Base-by-base conservation (phyloP, 2,329 filamentous ascomycete genomes). In the Ophiostoma triangulosporum region DNA sequence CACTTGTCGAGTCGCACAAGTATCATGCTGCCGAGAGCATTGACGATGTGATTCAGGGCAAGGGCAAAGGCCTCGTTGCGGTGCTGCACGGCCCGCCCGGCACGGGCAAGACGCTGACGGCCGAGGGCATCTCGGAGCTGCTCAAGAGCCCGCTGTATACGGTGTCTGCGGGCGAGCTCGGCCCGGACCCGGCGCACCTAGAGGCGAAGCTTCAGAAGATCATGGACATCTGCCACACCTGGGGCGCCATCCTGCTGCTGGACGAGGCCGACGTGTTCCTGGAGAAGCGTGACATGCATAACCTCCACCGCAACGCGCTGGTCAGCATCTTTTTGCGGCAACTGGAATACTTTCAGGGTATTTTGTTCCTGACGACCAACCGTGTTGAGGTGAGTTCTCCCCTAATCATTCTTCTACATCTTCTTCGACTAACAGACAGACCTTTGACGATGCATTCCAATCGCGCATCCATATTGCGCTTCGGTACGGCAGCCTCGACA, bases 301-400 rank as follows among this genome's bases (percentile, higher is more conserved):
- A 77, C 57, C 67, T 77, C 14, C 64, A 65, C 36, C 67, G 73
- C 15, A 77, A 77, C 60, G 73, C 70, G 48, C 64, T 77, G 3
- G 70, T 74, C 51, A 87, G 83, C 64, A 88, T 95, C 62, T 95
- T 95, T 72, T 71, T 95, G 2, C 81, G 88, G 0, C 75, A 91
- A 54, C 73, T 95, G 0, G 90, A 96, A 67, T 95, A 95, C 66
- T 95, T 94, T 69, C 86, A 94, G 63, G 89, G 89, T 3, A 94
- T 95, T 52, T 67, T 95, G 4, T 94, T 95, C 70, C 68, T 95
- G 26, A 95, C 89, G 0, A 95, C 89, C 2, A 95, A 95, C 64
- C 80, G 88, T 1, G 87, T 94, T 1, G 79, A 85, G 70, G 74
- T 74, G 63, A 51, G 66, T 65, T 14, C 20, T 12, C 20, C 9